Evolutionary conservation across 129 eudicot genomes (phyloP).

Genomic region (Oenanthe sinensis): DNA sequence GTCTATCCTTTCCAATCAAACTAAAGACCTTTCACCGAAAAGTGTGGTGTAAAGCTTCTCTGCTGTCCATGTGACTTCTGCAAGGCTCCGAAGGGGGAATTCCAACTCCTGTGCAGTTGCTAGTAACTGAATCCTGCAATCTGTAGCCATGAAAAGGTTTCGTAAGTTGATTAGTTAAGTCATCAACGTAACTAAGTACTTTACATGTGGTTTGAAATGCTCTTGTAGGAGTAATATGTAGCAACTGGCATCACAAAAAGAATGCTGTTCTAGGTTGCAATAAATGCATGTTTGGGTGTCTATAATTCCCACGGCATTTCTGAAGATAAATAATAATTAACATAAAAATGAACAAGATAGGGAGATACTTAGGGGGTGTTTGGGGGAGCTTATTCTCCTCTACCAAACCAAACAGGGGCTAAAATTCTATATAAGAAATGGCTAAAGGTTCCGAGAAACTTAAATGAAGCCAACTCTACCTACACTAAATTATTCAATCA

Average conservation of each 20-base stretch:
- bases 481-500: neutral
- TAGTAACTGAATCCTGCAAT: conserved; percentile 46
- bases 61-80: conserved; percentile 58
- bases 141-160: conserved; percentile 22
- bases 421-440: neutral
- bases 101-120: conserved; percentile 38
- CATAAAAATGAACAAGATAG: neutral
- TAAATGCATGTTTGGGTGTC: neutral
- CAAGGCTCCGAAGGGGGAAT: conserved; percentile 33
- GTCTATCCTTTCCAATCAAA: neutral
- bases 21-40: conserved; percentile 17
- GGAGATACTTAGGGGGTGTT: neutral
- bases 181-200: neutral
- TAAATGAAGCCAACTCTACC: neutral
- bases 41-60: conserved; percentile 36
- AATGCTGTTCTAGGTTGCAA: neutral
- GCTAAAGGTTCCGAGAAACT: neutral
- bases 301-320: neutral
- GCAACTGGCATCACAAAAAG: neutral
- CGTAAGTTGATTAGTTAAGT: neutral
- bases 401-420: neutral
- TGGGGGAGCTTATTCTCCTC: neutral
- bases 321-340: neutral
- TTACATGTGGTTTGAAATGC: neutral
- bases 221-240: neutral